Percentiles rank a stretch among this genome's conserved stretches.
phyloP scores from a whole-genome alignment of 2,329 filamentous ascomycete genomes.

The Ophiostoma sp. region DNA sequence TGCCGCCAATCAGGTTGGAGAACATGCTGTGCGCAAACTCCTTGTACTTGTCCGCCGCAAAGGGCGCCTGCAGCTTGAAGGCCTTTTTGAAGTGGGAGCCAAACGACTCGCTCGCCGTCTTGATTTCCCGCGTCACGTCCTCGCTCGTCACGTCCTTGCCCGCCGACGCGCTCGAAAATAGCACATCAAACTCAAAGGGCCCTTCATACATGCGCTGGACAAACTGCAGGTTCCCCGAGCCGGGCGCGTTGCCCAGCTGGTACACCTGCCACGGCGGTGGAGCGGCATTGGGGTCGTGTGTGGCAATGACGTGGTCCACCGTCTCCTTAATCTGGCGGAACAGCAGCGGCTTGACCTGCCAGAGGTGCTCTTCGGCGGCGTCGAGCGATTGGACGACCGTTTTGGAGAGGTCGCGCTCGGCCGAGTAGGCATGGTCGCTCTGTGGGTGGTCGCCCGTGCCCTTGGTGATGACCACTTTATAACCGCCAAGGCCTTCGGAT shows the following conservation, averaged over 20 bases:
- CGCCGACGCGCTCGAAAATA: slow-evolving; percentile 80
- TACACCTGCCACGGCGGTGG: slow-evolving; percentile 86
- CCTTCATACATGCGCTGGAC: slow-evolving; percentile 92
- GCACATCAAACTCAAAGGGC: slow-evolving; percentile 86
- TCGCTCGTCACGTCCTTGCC: slow-evolving; percentile 56
- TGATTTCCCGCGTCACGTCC: slow-evolving; percentile 69
- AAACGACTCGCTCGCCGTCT: slow-evolving; percentile 66
- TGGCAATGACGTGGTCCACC: slow-evolving; percentile 51
- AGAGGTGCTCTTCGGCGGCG: slow-evolving; percentile 67
- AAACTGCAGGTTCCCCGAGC: slow-evolving; percentile 76
- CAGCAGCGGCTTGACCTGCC: slow-evolving; percentile 71
- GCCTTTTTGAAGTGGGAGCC: slow-evolving; percentile 70
- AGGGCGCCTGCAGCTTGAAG: slow-evolving; percentile 74
- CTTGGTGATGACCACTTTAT: slow-evolving; percentile 73
- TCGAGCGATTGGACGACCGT: slow-evolving; percentile 74
- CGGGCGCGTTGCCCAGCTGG: slow-evolving; percentile 69
- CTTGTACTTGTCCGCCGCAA: slow-evolving; percentile 64
- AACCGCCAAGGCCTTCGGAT: slow-evolving; percentile 72
- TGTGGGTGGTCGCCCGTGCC: slow-evolving; percentile 63
- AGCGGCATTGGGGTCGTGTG: slow-evolving; percentile 58
- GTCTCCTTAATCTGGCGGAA: slow-evolving; percentile 56
- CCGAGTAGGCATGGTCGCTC: slow-evolving; percentile 68
- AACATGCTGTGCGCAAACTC: slow-evolving; percentile 87
- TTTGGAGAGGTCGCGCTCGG: slow-evolving; percentile 70
- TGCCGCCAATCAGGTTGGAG: slow-evolving; percentile 89